These are phyloP conservation scores for Teratosphaeriaceae sp. DNA, from an alignment of 2,329 filamentous ascomycete genomes.

Conservation along the genomic window DNA sequence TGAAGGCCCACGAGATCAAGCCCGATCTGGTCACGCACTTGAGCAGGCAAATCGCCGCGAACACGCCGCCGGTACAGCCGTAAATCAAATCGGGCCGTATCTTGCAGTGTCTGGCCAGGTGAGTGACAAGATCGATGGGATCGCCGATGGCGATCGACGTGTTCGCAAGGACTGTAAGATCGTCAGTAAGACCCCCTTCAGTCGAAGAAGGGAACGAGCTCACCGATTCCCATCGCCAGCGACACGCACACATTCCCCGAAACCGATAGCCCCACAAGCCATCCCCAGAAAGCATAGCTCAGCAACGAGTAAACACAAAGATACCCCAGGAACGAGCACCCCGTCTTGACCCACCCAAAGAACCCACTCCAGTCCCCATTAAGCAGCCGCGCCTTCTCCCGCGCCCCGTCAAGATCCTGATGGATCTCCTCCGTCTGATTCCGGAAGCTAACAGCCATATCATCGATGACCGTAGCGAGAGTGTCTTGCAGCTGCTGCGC, in stretches of 20 bases:
- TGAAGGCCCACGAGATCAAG: background rate
- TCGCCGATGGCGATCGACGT: constrained; percentile 1
- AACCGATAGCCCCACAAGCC: background rate
- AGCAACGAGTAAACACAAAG: background rate
- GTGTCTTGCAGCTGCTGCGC: background rate
- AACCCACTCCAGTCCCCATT: background rate
- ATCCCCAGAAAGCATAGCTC: background rate
- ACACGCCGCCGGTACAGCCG: background rate
- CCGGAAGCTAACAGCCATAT: background rate
- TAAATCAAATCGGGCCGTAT: background rate
- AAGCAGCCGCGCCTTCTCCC: background rate
- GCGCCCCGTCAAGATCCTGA: background rate
- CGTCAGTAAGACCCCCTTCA: background rate
- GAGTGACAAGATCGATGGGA: background rate
- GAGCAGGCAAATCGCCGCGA: background rate
- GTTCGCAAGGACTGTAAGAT: background rate
- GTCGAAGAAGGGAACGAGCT: background rate
- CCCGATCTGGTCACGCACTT: background rate
- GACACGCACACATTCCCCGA: background rate
- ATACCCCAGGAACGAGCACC: background rate
- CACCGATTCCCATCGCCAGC: background rate
- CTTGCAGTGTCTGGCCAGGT: background rate
- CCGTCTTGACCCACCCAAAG: background rate
- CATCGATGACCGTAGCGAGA: background rate
- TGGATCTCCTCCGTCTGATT: constrained; percentile 1